Evolutionary conservation across 108 stramenopile genomes (phyloP).

Genomic region (Fistulifera solaris): DNA sequence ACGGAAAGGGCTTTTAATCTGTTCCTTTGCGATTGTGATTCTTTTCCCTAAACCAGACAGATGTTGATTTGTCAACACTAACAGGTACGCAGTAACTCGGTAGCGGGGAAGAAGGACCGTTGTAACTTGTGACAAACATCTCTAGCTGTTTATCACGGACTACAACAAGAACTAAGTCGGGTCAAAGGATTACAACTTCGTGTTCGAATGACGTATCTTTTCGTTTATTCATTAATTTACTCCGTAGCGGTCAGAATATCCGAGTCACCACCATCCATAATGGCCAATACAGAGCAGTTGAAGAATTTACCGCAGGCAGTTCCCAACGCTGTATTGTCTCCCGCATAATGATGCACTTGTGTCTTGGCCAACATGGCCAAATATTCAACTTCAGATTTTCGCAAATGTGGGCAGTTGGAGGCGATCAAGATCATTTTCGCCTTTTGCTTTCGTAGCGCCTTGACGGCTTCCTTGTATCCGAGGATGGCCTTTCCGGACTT

Average conservation of each 20-base stretch:
- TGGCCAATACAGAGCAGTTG: constrained; percentile 86
- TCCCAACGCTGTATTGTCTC: constrained; percentile 95
- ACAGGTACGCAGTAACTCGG: too few species aligned
- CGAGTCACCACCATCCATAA: constrained; percentile 92
- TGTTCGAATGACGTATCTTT: too few species aligned
- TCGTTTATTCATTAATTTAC: too few species aligned
- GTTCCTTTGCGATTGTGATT: too few species aligned
- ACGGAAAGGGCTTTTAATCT: too few species aligned
- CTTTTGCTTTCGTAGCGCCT: constrained; percentile 88
- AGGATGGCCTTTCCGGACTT: constrained; percentile 95
- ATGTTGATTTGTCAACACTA: too few species aligned
- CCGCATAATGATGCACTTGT: constrained; percentile 92
- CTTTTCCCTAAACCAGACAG: too few species aligned
- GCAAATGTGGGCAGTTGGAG: constrained; percentile 94
- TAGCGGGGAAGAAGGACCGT: too few species aligned
- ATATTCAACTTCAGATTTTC: constrained; percentile 99
- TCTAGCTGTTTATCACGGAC: too few species aligned
- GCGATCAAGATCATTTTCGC: constrained; percentile 94
- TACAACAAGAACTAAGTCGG: too few species aligned
- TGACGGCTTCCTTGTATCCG: constrained; percentile 94
- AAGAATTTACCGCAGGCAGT: constrained; percentile 97
- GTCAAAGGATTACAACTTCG: too few species aligned
- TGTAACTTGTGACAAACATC: too few species aligned
- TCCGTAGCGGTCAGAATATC: constrained; percentile 50
- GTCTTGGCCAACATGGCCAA: constrained; percentile 97